Conservation (phyloP, 371 early-diverging fungal genomes). For the Rhizopus delemar region DNA sequence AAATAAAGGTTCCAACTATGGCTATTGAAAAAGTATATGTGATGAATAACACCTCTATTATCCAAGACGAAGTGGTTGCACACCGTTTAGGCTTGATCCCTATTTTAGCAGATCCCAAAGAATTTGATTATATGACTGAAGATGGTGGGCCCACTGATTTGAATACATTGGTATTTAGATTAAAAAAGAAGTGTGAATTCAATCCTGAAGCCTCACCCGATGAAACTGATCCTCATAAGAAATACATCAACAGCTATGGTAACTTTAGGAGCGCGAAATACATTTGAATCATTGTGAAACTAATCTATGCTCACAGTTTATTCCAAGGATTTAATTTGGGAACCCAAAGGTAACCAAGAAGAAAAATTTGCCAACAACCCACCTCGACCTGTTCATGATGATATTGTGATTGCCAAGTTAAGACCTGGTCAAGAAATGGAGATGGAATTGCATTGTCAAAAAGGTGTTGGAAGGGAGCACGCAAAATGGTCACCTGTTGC, state of each 20-base stretch:
- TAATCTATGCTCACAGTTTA: conserved; percentile 55
- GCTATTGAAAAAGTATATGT: conserved; percentile 97
- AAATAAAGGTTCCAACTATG: conserved; percentile 86
- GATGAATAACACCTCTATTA: conserved; percentile 91
- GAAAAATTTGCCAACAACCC: conserved; percentile 66
- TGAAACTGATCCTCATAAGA: conserved; percentile 74
- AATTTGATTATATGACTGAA: conserved; percentile 73
- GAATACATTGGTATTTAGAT: conserved; percentile 92
- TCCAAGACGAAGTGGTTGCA: conserved; percentile 98
- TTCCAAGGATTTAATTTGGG: conserved; percentile 83
- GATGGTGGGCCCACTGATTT: conserved; percentile 83
- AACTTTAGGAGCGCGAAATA: conserved; percentile 4
- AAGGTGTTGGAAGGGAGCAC: conserved; percentile 96
- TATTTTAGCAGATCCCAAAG: conserved; percentile 81
- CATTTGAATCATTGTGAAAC: background rate
- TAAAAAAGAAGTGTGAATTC: conserved; percentile 74
- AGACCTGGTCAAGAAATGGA: conserved; percentile 92
- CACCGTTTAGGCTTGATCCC: conserved; percentile 98
- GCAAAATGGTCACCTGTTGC: conserved; percentile 99
- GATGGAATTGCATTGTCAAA: conserved; percentile 87
- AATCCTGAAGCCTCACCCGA: conserved; percentile 62
- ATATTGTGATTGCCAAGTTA: conserved; percentile 94
- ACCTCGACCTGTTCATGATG: conserved; percentile 78
- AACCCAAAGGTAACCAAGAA: conserved; percentile 88
- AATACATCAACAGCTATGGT: conserved; percentile 69